A percentile compares a stretch with the other conserved stretches of the same genome.
Conservation (phyloP, 345 rosid genomes). For the Citrus hindsii region DNA sequence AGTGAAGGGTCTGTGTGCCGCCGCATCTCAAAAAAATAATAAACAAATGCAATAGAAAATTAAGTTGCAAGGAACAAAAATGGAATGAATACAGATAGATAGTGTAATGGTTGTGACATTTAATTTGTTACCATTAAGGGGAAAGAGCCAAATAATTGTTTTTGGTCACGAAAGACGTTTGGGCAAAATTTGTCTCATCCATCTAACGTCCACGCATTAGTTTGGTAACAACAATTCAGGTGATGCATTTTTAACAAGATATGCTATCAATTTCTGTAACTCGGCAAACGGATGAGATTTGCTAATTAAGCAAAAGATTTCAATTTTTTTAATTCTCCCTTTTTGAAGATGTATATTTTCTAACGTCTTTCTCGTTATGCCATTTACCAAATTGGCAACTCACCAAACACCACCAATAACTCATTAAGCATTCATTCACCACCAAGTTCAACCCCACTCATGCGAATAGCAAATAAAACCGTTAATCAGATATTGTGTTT, state of each 20-base stretch:
- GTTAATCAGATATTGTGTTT: too few relatives aligned
- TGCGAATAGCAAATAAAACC: neutral
- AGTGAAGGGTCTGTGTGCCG: too few relatives aligned
- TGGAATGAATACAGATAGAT: too few relatives aligned
- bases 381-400: neutral
- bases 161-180: neutral
- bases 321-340: neutral
- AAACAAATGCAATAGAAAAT: too few relatives aligned
- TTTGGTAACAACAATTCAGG: neutral
- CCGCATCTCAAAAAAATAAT: too few relatives aligned
- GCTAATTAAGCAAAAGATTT: neutral
- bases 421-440: neutral
- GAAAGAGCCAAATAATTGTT: neutral
- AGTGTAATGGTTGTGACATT: neutral
- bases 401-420: neutral
- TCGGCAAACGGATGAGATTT: neutral
- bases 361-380: neutral
- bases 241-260: neutral
- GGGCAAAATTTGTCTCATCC: neutral
- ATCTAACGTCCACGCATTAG: neutral
- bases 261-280: neutral
- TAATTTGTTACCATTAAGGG: neutral
- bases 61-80: too few relatives aligned
- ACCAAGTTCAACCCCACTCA: neutral
- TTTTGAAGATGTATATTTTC: neutral